Conservation (phyloP, 306 rosid species). For the Castanea sativa region DNA sequence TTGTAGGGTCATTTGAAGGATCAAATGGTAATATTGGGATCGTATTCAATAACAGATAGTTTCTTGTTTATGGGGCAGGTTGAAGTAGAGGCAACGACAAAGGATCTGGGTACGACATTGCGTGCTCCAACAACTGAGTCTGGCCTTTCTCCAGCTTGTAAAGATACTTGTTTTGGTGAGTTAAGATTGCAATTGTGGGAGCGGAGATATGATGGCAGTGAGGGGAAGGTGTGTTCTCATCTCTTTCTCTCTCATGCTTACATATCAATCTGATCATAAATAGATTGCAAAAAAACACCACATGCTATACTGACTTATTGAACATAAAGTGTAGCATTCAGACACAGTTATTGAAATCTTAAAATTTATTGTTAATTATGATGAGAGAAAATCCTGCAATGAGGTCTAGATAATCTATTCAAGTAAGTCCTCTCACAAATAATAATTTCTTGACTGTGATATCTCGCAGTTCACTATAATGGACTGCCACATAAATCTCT, state of each 20-base stretch:
- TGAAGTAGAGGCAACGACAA: slow-evolving; percentile 74
- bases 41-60: background rate
- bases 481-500: background rate
- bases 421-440: background rate
- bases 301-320: background rate
- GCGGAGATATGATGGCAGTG: slow-evolving; percentile 72
- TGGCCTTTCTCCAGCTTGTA: slow-evolving; percentile 82
- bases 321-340: background rate
- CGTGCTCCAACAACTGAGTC: slow-evolving; percentile 86
- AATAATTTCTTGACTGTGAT: too few species aligned
- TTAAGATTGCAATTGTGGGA: slow-evolving; percentile 76
- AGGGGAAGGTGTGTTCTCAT: slow-evolving; percentile 63
- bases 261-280: background rate
- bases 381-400: background rate
- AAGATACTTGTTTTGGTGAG: slow-evolving; percentile 72
- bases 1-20: background rate
- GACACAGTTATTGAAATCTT: background rate
- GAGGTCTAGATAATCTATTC: background rate
- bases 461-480: background rate
- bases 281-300: background rate
- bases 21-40: background rate
- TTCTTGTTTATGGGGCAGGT: slow-evolving; percentile 47
- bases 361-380: background rate
- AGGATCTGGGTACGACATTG: slow-evolving; percentile 69
- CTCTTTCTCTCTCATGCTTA: background rate